These are phyloP conservation scores for Suaeda aralocaspica DNA, from an alignment of 148 eudicot genomes.

Conservation along the genomic window DNA sequence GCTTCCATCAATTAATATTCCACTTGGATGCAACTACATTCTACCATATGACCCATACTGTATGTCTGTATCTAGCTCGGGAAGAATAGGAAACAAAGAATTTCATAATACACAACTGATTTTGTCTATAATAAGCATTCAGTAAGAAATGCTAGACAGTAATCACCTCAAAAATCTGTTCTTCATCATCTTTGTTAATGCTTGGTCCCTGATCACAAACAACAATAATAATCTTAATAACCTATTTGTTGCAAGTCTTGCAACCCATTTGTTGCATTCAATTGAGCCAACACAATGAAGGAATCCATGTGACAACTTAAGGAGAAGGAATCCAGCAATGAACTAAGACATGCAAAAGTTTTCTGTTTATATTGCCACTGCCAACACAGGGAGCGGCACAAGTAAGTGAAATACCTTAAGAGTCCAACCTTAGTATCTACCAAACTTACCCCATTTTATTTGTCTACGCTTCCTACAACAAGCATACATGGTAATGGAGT, in stretches of 20 bases:
- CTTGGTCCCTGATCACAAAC: constrained; percentile 15
- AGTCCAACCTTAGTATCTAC: background rate
- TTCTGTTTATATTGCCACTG: background rate
- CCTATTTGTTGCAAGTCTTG: too few relatives aligned
- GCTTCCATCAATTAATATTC: background rate
- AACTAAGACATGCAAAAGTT: background rate
- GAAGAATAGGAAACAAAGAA: constrained; percentile 8
- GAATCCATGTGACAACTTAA: too few relatives aligned
- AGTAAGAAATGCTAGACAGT: background rate
- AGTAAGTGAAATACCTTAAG: background rate
- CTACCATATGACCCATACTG: background rate
- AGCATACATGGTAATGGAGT: background rate
- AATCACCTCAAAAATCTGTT: constrained; percentile 19
- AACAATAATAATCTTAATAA: background rate
- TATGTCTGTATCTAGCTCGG: background rate
- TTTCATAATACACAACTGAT: background rate
- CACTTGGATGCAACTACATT: background rate
- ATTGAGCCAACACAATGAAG: too few relatives aligned
- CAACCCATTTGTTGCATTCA: too few relatives aligned
- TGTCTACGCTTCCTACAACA: background rate
- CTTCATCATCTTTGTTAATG: constrained; percentile 1
- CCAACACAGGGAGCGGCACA: background rate
- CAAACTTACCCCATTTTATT: background rate
- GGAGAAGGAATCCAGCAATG: background rate
- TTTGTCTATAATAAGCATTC: background rate